Evolutionary conservation across 2,329 filamentous ascomycete genomes (phyloP).

Genomic region (Nothomitra cinnamomea): DNA sequence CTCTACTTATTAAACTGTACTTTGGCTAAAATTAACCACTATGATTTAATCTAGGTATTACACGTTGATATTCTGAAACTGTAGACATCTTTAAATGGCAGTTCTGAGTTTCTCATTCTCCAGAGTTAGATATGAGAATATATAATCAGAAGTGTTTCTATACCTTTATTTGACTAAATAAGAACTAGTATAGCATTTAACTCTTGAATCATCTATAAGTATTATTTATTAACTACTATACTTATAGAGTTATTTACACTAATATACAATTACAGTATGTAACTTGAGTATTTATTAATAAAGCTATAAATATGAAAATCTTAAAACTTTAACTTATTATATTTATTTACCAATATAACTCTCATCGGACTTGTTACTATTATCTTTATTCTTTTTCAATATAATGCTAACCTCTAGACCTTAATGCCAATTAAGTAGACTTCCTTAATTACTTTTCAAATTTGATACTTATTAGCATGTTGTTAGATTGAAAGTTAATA

Average conservation of each 20-base stretch:
- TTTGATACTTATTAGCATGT: neutral
- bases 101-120: neutral
- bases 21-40: neutral
- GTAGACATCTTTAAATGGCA: neutral
- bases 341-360: neutral
- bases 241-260: neutral
- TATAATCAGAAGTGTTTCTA: neutral
- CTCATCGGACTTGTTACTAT: neutral
- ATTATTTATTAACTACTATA: neutral
- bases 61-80: neutral
- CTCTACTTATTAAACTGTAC: neutral
- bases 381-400: neutral
- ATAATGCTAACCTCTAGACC: neutral
- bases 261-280: neutral
- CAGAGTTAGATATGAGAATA: neutral
- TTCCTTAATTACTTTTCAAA: neutral
- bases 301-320: neutral
- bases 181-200: neutral
- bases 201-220: neutral
- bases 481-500: neutral
- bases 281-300: too few relatives aligned
- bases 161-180: neutral
- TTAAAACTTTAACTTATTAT: neutral
- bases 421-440: neutral
- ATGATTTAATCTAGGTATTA: neutral